Evolutionary conservation across 768 basidiomycete genomes (phyloP), one percentile per base, ranked within the genome.

Genomic region (Pulveroboletus sp.): DNA sequence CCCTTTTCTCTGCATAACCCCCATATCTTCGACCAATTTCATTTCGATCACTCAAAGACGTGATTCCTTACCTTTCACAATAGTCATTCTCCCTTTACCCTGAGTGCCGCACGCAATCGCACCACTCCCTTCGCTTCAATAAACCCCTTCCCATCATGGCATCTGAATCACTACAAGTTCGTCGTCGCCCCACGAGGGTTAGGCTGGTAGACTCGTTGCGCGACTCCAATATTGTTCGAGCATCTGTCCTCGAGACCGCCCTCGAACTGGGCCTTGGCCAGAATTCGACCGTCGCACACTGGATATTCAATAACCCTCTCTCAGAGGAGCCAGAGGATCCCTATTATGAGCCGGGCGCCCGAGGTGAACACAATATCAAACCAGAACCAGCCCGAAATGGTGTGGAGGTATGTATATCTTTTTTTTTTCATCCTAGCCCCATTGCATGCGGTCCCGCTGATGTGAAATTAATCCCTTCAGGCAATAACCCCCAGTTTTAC

Each of bases 221-320:
- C 36, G 73, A 81, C 59, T 84, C 84, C 1, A 78, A 73, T 64
- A 64, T 76, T 13, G 71, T 88, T 17, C 77, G 86, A 14, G 85
- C 86, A 1, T 87, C 85, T 14, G 85, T 89, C 21, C 77, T 88
- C 36, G 84, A 89, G 59, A 83, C 76, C 7, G 86, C 86, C 7
- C 73, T 88, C 35, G 71, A 85, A 61, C 76, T 89, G 11, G 86
- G 86, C 4, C 62, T 88, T 17, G 77, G 77, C 30, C 74, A 68
- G 31, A 85, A 78, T 53, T 71, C 75, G 15, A 73, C 79, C 26
- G 79, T 88, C 17, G 77, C 83, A 6, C 72, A 82, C 53, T 86
- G 86, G 82, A 85, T 89, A 62, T 87, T 87, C 65, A 81, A 78
- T 50, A 80, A 83, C 40, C 68, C 81, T 1, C 56, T 79, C 26